Percentiles rank a stretch among this genome's conserved stretches.
These are phyloP conservation scores for Raffaelea deltoideospora DNA, from an alignment of 2,329 filamentous ascomycete species.

Conservation along the genomic window DNA sequence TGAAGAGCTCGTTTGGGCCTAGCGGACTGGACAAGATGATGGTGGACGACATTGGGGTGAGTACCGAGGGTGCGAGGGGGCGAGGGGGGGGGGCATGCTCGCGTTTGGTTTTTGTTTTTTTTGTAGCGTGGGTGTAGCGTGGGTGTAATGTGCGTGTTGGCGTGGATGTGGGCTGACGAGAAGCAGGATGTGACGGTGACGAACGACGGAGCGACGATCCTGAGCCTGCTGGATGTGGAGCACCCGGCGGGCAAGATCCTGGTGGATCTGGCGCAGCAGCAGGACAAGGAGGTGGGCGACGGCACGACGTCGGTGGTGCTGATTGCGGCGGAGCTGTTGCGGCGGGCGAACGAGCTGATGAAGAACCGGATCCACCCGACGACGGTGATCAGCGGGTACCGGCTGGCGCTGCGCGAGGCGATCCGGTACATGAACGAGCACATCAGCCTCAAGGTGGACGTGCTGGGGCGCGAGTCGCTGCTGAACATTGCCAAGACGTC, in stretches of 20 bases:
- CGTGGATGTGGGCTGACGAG: too few species aligned
- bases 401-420: slow-evolving; percentile 85
- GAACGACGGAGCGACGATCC: slow-evolving; percentile 95
- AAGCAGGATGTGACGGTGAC: slow-evolving; percentile 87
- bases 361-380: slow-evolving; percentile 99
- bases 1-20: slow-evolving; percentile 96
- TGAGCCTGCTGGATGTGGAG: slow-evolving; percentile 89
- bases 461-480: slow-evolving; percentile 76
- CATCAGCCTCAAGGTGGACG: slow-evolving; percentile 88
- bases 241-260: slow-evolving; percentile 97
- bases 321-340: slow-evolving; percentile 87
- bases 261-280: slow-evolving; percentile 92
- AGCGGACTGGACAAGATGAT: slow-evolving; percentile 99
- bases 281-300: slow-evolving; percentile 98
- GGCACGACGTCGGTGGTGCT: slow-evolving; percentile 96
- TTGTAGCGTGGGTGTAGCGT: too few species aligned
- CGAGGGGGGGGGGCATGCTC: too few species aligned
- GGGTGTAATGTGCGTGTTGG: too few species aligned
- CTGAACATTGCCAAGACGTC: slow-evolving; percentile 95
- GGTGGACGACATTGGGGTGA: slow-evolving; percentile 96
- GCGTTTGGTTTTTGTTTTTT: background rate
- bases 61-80: slow-evolving; percentile 14
- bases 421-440: slow-evolving; percentile 99
- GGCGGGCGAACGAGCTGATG: slow-evolving; percentile 93
- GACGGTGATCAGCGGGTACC: slow-evolving; percentile 97